Evolutionary conservation across 1,284 basidiomycete species (phyloP).

Genomic region (Ceratobasidium sp.): DNA sequence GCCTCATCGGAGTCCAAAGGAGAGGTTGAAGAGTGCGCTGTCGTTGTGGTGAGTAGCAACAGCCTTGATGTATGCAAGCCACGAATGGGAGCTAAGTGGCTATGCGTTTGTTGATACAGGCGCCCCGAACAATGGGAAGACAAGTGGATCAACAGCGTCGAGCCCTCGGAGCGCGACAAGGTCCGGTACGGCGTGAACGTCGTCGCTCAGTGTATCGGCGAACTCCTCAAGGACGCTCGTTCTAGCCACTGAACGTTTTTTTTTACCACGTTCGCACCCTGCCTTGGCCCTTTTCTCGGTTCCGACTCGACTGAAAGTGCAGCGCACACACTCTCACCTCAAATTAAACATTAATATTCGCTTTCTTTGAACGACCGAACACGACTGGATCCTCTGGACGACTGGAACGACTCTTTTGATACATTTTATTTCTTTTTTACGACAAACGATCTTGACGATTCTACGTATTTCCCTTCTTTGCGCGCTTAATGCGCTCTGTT

Average conservation of each 20-base stretch:
- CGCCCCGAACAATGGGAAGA: constrained; percentile 43
- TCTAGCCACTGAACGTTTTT: not conserved
- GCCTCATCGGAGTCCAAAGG: constrained; percentile 35
- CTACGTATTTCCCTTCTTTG: too few species aligned
- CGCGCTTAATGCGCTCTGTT: not conserved
- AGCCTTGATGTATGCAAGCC: not conserved
- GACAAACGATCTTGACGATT: constrained; percentile 27
- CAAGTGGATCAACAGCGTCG: constrained; percentile 43
- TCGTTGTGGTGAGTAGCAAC: constrained; percentile 32
- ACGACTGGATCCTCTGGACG: too few species aligned
- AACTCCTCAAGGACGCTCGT: constrained; percentile 40
- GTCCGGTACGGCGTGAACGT: constrained; percentile 40
- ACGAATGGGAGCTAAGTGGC: not conserved
- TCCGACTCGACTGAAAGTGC: not conserved
- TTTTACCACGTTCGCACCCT: not conserved
- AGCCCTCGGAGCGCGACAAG: constrained; percentile 39
- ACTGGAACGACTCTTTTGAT: constrained; percentile 12
- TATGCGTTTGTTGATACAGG: constrained; percentile 3
- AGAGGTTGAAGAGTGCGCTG: constrained; percentile 36
- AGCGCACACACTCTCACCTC: constrained; percentile 14
- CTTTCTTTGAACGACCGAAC: not conserved
- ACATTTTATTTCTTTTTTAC: not conserved
- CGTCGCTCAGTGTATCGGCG: constrained; percentile 38
- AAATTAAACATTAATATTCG: constrained; percentile 28
- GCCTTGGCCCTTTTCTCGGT: not conserved